Evolutionary conservation across 768 basidiomycete genomes (phyloP).

Genomic region (Mycena alexandri): DNA sequence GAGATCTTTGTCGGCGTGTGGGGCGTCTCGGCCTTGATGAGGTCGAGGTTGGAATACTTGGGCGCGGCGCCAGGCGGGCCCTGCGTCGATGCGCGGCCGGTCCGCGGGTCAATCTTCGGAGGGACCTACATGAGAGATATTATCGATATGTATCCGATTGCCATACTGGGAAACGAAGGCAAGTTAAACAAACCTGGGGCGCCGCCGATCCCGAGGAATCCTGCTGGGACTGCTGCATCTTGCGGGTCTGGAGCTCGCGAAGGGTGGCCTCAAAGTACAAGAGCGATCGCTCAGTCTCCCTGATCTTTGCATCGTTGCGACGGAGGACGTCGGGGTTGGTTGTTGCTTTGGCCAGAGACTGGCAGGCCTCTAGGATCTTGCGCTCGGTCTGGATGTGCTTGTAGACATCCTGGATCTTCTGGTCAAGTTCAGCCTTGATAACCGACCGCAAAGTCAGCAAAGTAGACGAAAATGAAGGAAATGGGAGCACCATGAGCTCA

Average conservation of each 20-base stretch:
- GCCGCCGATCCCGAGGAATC: constrained; percentile 61
- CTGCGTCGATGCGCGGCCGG: constrained; percentile 52
- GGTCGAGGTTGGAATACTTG: constrained; percentile 87
- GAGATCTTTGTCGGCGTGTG: constrained; percentile 97
- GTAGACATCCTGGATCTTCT: constrained; percentile 93
- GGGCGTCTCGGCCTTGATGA: constrained; percentile 98
- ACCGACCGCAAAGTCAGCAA: constrained; percentile 21
- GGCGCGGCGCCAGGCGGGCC: constrained; percentile 40
- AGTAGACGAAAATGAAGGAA: constrained; percentile 17
- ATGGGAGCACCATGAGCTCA: constrained; percentile 39
- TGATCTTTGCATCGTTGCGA: constrained; percentile 86
- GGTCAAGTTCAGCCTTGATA: constrained; percentile 79
- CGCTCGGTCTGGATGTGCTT: constrained; percentile 93
- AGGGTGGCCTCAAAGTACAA: constrained; percentile 91
- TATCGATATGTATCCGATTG: constrained; percentile 41
- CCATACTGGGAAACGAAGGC: constrained; percentile 31
- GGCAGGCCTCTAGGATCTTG: constrained; percentile 90
- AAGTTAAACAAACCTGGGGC: constrained; percentile 54
- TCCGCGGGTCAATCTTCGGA: constrained; percentile 59
- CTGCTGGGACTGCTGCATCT: constrained; percentile 70
- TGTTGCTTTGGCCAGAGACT: constrained; percentile 84
- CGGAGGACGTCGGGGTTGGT: constrained; percentile 88
- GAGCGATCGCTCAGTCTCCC: constrained; percentile 86
- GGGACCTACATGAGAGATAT: constrained; percentile 58
- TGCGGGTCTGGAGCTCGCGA: constrained; percentile 84